These are phyloP conservation scores for Flaveria robusta DNA, from an alignment of 129 eudicot species.

Conservation along the genomic window DNA sequence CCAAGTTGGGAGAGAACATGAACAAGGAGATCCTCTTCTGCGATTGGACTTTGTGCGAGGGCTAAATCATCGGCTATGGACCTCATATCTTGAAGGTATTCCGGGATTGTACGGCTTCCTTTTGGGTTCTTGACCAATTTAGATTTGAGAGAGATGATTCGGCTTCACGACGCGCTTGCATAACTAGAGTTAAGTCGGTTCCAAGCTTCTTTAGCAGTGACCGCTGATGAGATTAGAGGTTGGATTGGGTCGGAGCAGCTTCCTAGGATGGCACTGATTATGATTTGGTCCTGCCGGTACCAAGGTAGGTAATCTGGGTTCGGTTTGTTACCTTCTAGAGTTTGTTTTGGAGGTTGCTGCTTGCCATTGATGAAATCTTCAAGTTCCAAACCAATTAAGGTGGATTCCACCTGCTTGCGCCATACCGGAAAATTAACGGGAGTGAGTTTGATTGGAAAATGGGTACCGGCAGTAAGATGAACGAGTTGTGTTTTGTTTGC, in stretches of 20 bases:
- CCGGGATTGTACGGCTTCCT: not conserved
- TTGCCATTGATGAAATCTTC: not conserved
- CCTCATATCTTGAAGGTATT: not conserved
- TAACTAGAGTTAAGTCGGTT: not conserved
- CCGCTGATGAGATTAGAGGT: not conserved
- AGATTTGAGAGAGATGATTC: too few species aligned
- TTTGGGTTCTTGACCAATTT: not conserved
- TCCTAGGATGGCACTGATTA: too few species aligned
- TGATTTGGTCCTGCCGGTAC: constrained; percentile 1
- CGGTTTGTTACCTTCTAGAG: too few species aligned
- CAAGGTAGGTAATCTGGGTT: not conserved
- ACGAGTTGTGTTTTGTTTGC: not conserved
- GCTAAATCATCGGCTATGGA: not conserved
- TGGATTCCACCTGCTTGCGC: not conserved
- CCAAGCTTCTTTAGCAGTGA: not conserved
- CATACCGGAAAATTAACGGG: not conserved
- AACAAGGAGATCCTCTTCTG: not conserved
- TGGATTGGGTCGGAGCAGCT: too few species aligned
- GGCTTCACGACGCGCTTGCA: not conserved
- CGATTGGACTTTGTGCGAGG: too few species aligned
- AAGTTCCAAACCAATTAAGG: not conserved
- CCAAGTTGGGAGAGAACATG: not conserved
- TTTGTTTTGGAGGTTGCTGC: not conserved
- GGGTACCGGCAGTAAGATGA: not conserved
- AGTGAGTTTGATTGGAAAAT: not conserved